Evolutionary conservation across 441 rosid species (phyloP).

Genomic region (Bruguiera hainesii): DNA sequence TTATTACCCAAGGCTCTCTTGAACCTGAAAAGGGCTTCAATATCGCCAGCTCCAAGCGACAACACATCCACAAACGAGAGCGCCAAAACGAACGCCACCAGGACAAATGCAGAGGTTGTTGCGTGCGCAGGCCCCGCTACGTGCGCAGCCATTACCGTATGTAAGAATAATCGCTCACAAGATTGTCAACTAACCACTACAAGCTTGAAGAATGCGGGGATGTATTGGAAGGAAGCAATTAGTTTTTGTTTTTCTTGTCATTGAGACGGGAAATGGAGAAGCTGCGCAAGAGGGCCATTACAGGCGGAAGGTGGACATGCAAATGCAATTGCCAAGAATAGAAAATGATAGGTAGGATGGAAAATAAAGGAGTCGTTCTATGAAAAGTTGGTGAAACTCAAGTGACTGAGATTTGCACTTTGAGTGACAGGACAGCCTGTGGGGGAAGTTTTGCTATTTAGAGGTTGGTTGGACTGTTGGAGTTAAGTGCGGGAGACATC

Average conservation of each 20-base stretch:
- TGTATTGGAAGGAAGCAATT: background rate
- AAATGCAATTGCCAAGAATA: conserved; percentile 22
- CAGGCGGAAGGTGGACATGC: background rate
- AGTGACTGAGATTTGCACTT: background rate
- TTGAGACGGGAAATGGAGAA: background rate
- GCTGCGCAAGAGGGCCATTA: background rate
- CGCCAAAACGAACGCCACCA: conserved; percentile 1
- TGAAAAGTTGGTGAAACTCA: background rate
- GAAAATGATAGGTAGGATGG: conserved; percentile 1
- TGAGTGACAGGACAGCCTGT: background rate
- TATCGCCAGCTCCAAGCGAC: conserved; percentile 29
- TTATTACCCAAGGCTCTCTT: conserved; percentile 40
- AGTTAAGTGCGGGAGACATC: conserved; percentile 24
- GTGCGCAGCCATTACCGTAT: conserved; percentile 55
- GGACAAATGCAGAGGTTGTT: conserved; percentile 19
- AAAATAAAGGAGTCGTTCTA: background rate
- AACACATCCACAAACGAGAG: background rate
- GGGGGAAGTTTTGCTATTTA: conserved; percentile 4
- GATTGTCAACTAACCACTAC: background rate
- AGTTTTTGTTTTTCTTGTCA: background rate
- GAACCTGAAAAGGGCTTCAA: conserved; percentile 53
- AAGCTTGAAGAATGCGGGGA: background rate
- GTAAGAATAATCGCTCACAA: background rate
- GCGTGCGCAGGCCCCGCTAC: conserved; percentile 52
- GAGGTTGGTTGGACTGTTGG: conserved; percentile 14